Conservation (phyloP, 2,329 filamentous ascomycete genomes). For the Teratosphaeriaceae sp. region DNA sequence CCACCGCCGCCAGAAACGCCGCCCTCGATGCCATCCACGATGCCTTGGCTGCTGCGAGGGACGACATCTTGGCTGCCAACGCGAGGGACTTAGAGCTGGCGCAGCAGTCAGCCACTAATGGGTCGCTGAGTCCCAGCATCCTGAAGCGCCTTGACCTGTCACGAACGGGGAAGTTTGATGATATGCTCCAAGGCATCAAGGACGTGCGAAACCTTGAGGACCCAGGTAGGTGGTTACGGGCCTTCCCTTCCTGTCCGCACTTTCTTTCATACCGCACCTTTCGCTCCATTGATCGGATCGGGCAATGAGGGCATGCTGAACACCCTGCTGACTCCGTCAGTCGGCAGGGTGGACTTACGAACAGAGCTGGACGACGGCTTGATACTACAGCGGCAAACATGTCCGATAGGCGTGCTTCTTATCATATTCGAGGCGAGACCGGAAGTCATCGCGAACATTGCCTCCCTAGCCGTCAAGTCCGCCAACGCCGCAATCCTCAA, state of each 20-base stretch:
- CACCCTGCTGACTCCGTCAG: constrained; percentile 40
- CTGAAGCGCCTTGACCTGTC: constrained; percentile 83
- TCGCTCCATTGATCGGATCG: not conserved
- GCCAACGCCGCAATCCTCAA: constrained; percentile 96
- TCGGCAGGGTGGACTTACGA: constrained; percentile 76
- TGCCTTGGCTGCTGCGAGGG: constrained; percentile 62
- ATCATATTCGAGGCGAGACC: constrained; percentile 98
- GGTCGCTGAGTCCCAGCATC: constrained; percentile 71
- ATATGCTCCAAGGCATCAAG: constrained; percentile 92
- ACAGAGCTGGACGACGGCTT: constrained; percentile 84
- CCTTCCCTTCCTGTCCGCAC: constrained; percentile 2
- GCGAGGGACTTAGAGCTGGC: constrained; percentile 72
- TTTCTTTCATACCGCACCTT: no score
- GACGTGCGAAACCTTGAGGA: constrained; percentile 81
- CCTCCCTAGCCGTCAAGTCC: constrained; percentile 90
- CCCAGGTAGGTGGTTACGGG: constrained; percentile 56
- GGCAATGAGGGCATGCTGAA: not conserved
- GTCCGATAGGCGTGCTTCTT: constrained; percentile 92
- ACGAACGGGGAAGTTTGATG: constrained; percentile 87
- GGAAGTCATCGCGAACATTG: constrained; percentile 97
- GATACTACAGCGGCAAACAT: constrained; percentile 78
- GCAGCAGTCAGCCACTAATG: constrained; percentile 63
- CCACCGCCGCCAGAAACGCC: constrained; percentile 69
- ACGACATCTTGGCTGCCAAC: constrained; percentile 80
- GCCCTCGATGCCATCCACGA: constrained; percentile 77